These are phyloP conservation scores for Cryptococcus sp. DNA, from an alignment of 1,284 basidiomycete genomes.

Conservation along the genomic window DNA sequence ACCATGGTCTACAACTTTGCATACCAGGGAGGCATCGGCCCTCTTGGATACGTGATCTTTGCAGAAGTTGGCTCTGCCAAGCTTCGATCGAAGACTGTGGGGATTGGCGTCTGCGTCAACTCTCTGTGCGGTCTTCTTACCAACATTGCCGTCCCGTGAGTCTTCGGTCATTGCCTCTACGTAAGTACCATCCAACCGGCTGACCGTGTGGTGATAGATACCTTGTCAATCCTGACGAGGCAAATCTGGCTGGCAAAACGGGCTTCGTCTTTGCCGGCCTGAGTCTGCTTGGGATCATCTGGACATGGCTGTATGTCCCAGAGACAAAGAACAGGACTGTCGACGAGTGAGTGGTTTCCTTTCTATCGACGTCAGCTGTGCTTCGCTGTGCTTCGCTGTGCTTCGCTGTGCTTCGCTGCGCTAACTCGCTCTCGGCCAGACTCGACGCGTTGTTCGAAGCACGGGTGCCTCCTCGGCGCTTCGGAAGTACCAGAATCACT, in stretches of 20 bases:
- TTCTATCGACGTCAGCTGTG: too few species aligned
- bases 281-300: constrained; percentile 15
- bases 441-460: constrained; percentile 30
- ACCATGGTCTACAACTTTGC: constrained; percentile 24
- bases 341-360: constrained; percentile 22
- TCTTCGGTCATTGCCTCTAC: not conserved
- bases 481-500: constrained; percentile 1
- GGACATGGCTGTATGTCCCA: constrained; percentile 22
- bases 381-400: too few species aligned
- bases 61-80: constrained; percentile 47
- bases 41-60: constrained; percentile 27
- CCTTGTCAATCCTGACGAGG: constrained; percentile 24
- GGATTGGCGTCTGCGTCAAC: constrained; percentile 49
- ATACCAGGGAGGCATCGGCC: constrained; percentile 30
- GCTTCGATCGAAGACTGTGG: constrained; percentile 52
- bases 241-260: constrained; percentile 18
- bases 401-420: not conserved
- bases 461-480: constrained; percentile 10
- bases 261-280: constrained; percentile 25
- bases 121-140: constrained; percentile 8
- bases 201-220: constrained; percentile 2
- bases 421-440: not conserved
- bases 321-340: constrained; percentile 27
- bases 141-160: constrained; percentile 30
- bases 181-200: too few species aligned